These are phyloP conservation scores for Dipteronia sinensis DNA, from an alignment of 345 rosid species.

Conservation along the genomic window DNA sequence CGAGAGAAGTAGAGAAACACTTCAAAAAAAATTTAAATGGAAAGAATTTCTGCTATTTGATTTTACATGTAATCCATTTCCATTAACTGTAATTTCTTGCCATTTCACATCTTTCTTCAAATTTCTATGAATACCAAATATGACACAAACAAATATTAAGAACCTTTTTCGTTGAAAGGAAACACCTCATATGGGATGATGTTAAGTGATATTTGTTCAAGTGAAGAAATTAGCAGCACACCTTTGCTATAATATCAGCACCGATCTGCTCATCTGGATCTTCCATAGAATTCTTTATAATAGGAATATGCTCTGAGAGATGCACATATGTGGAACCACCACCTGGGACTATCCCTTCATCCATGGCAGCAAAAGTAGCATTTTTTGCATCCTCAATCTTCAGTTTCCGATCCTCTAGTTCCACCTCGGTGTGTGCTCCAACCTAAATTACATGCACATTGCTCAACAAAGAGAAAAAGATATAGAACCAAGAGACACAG, in stretches of 20 bases:
- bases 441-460: conserved; percentile 39
- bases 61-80: neutral
- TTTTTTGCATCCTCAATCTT: conserved; percentile 90
- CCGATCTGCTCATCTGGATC: conserved; percentile 76
- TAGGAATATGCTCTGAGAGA: conserved; percentile 54
- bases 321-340: conserved; percentile 89
- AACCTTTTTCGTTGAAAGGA: neutral
- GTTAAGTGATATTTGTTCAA: neutral
- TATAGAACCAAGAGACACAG: neutral
- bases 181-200: neutral
- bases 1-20: no score
- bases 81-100: neutral
- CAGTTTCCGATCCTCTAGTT: conserved; percentile 90
- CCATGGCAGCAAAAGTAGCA: conserved; percentile 91
- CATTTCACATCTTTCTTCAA: neutral
- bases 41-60: no score
- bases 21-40: no score
- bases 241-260: conserved; percentile 69
- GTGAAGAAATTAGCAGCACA: conserved; percentile 19
- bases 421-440: conserved; percentile 85
- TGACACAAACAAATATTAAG: neutral
- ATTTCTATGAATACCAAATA: no score
- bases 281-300: conserved; percentile 52
- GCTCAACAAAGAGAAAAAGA: neutral
- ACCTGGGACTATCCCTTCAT: conserved; percentile 91